Evolutionary conservation across 345 rosid genomes (phyloP), one percentile per base, ranked within the genome.

Genomic region (Noccaea bulbosa): DNA sequence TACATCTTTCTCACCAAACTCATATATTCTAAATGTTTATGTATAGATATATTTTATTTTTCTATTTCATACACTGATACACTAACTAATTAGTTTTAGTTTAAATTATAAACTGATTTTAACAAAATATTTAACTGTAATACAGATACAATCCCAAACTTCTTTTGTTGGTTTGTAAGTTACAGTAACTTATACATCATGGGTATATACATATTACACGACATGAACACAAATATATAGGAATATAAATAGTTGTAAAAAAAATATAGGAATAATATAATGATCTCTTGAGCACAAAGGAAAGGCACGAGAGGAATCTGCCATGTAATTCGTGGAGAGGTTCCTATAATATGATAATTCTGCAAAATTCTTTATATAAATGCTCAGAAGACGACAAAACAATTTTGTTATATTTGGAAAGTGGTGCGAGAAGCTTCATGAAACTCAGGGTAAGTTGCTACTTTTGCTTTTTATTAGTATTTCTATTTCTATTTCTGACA

Each of bases 371-470:
- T 45, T 44, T 8, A 35, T 16, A 12, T 11, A 27, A 60, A 67
- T 67, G 48, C 43, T 33, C 48, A 62, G 14, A 52, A 68, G 27
- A 75, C 52, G 79, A 64, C 79, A 75, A 61, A 60, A 39, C 0
- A 38, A 39, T 43, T 69, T 75, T 62, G 65, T 75, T 50, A 63
- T 69, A 54, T 62, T 20, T 54, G 70, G 78, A 69, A 69, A 75
- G 74, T 75, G 53, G 24, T 75, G 74, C 65, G 41, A 37, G 79
- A 62, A 62, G 65, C 41, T 74, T 74, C 73, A 55, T 54, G 79
- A 69, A 75, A 62, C 59, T 55, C 59, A 69, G 79, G 58, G 70
- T 69, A 69, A 62, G 74, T 69, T 69, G 64, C 73, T 47, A 60
- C 67, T 60, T 67, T 73, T 74, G 49, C 56, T 35, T 74, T 67